Evolutionary conservation across 2,329 filamentous ascomycete genomes (phyloP).

Genomic region (Penicillium sp.): DNA sequence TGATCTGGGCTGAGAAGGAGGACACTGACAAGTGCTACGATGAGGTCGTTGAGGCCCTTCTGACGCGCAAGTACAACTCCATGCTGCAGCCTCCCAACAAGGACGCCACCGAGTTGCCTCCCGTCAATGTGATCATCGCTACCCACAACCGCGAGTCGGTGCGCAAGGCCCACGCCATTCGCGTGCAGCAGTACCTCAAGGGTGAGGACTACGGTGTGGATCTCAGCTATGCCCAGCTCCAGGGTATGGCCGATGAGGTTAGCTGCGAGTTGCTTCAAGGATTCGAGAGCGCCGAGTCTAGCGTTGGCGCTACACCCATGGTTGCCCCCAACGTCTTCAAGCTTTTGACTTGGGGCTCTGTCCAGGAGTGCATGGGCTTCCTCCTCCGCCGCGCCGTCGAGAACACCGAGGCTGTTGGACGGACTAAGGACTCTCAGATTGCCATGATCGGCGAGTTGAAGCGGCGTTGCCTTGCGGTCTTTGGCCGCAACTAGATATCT

Average conservation of each 20-base stretch:
- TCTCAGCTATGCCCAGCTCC: conserved; percentile 72
- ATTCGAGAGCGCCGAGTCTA: conserved; percentile 29
- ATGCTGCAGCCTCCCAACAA: conserved; percentile 49
- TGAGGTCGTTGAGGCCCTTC: conserved; percentile 53
- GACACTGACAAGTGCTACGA: conserved; percentile 56
- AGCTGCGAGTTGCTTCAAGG: conserved; percentile 58
- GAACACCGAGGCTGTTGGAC: conserved; percentile 63
- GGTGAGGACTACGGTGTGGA: conserved; percentile 45
- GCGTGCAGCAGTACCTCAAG: conserved; percentile 45
- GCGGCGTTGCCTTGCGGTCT: conserved; percentile 28
- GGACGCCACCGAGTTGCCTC: conserved; percentile 37
- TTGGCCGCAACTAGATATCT: conserved; percentile 18
- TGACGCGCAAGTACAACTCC: conserved; percentile 59
- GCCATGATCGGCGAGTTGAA: conserved; percentile 38
- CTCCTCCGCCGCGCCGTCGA: conserved; percentile 66
- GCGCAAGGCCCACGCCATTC: conserved; percentile 49
- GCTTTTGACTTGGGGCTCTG: conserved; percentile 59
- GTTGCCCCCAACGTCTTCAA: conserved; percentile 55
- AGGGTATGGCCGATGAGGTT: conserved; percentile 95
- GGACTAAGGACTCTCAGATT: conserved; percentile 48
- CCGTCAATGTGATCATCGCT: conserved; percentile 56
- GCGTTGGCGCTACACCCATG: conserved; percentile 25
- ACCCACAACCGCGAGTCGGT: conserved; percentile 60
- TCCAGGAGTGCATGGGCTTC: conserved; percentile 61
- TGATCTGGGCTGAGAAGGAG: conserved; percentile 49